Evolutionary conservation across 352 stramenopile genomes (phyloP).

Genomic region (Phytophthora tentaculata): DNA sequence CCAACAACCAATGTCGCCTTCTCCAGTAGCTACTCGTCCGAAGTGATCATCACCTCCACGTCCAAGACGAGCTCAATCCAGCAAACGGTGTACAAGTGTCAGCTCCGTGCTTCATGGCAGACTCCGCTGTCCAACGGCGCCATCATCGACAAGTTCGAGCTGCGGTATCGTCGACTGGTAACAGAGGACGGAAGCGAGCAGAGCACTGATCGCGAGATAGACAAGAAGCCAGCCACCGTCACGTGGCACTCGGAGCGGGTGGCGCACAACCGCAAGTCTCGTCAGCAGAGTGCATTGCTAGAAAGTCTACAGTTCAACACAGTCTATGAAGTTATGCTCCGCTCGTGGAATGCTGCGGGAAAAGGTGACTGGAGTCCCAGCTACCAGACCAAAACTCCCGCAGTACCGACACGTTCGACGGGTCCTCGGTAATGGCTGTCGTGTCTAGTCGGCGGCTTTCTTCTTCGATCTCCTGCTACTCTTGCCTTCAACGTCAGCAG

Average conservation of each 20-base stretch:
- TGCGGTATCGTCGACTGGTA: slow-evolving; percentile 54
- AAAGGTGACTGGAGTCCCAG: slow-evolving; percentile 63
- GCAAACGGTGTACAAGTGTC: slow-evolving; percentile 64
- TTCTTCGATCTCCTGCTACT: slow-evolving; percentile 28
- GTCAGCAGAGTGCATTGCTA: slow-evolving; percentile 45
- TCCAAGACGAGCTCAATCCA: slow-evolving; percentile 36
- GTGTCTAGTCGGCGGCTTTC: slow-evolving; percentile 46
- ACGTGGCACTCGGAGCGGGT: slow-evolving; percentile 53
- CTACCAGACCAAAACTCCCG: slow-evolving; percentile 47
- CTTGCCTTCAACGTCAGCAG: slow-evolving; percentile 22
- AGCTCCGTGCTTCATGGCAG: slow-evolving; percentile 55
- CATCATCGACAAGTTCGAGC: slow-evolving; percentile 77
- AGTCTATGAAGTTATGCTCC: slow-evolving; percentile 64
- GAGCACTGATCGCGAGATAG: slow-evolving; percentile 4
- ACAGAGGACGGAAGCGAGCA: slow-evolving; percentile 38
- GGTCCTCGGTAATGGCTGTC: slow-evolving; percentile 2
- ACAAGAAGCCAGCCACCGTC: slow-evolving; percentile 4
- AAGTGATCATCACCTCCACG: slow-evolving; percentile 44
- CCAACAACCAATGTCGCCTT: slow-evolving; percentile 39
- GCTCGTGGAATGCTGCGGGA: slow-evolving; percentile 62
- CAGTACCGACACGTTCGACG: slow-evolving; percentile 38
- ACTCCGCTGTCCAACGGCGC: slow-evolving; percentile 72
- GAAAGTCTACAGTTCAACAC: slow-evolving; percentile 65
- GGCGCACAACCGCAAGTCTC: slow-evolving; percentile 50
- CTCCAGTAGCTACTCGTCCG: slow-evolving; percentile 45